These are phyloP conservation scores for Trametes hirsuta DNA, from an alignment of 1,284 basidiomycete species.

Conservation along the genomic window DNA sequence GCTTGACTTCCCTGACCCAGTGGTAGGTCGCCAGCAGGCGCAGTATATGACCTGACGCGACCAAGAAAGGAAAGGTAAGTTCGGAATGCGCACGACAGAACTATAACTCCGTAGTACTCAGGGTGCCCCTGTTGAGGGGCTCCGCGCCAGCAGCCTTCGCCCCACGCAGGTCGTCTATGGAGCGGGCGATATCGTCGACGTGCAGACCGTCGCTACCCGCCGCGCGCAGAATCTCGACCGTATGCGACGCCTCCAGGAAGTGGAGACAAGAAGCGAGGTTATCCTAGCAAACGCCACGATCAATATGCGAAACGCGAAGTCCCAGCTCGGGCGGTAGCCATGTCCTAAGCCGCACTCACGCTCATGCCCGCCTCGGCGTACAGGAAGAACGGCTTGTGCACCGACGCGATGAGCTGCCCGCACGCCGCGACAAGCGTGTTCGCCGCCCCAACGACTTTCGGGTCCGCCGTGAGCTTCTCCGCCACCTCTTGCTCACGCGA, in stretches of 20 bases:
- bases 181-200: slow-evolving; percentile 26
- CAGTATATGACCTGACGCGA: slow-evolving; percentile 30
- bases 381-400: slow-evolving; percentile 66
- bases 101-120: not conserved
- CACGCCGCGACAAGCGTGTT: slow-evolving; percentile 67
- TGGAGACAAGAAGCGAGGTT: not conserved
- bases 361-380: slow-evolving; percentile 67
- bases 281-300: not conserved
- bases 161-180: slow-evolving; percentile 15
- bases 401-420: slow-evolving; percentile 61
- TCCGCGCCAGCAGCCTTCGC: slow-evolving; percentile 13
- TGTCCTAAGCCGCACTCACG: slow-evolving; percentile 42
- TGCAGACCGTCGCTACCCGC: slow-evolving; percentile 37
- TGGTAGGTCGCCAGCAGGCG: slow-evolving; percentile 35
- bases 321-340: not conserved
- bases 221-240: slow-evolving; percentile 39
- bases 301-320: not conserved
- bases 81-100: slow-evolving; percentile 1
- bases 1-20: slow-evolving; percentile 33
- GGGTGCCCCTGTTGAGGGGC: slow-evolving; percentile 1
- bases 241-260: slow-evolving; percentile 13
- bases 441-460: slow-evolving; percentile 53
- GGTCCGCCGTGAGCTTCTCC: slow-evolving; percentile 55
- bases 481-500: slow-evolving; percentile 26
- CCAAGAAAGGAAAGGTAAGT: not conserved